Conservation (phyloP, 176 grass and related monocot genomes). For the Eleusine indica region DNA sequence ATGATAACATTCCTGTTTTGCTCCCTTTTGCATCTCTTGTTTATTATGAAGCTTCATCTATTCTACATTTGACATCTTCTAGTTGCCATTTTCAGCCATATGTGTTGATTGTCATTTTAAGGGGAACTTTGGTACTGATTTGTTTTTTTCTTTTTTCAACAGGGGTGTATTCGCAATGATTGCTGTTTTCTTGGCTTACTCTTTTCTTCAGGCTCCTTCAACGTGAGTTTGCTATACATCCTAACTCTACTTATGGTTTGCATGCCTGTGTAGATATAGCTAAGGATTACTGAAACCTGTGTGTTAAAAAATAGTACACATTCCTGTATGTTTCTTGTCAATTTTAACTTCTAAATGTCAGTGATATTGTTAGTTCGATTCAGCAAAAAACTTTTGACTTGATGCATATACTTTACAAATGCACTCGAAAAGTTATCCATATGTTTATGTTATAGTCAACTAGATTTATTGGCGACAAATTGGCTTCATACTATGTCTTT, state of each 20-base stretch:
- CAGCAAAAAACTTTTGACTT: not conserved
- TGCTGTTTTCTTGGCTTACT: constrained; percentile 96
- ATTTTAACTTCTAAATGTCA: not conserved
- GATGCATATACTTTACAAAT: not conserved
- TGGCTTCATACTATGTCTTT: not conserved
- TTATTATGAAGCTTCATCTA: constrained; percentile 3
- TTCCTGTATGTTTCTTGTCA: not conserved
- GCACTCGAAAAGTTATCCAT: not conserved
- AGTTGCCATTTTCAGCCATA: constrained; percentile 6
- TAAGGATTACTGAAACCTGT: not conserved
- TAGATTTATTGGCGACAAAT: not conserved
- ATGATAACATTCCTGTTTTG: not conserved
- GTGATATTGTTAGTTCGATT: constrained; percentile 5
- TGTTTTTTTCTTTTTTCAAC: constrained; percentile 23
- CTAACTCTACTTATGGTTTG: not conserved
- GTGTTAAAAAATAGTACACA: not conserved
- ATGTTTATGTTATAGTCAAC: not conserved
- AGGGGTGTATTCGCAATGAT: constrained; percentile 99
- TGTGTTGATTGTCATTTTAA: constrained; percentile 22
- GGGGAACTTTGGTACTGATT: not conserved
- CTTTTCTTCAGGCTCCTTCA: constrained; percentile 97
- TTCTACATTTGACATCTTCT: not conserved
- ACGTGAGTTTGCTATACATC: constrained; percentile 64
- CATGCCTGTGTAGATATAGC: not conserved
- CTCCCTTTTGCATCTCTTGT: not conserved